These are phyloP conservation scores for Asterochloris erici DNA, from an alignment of 139 green algal genomes.

Conservation along the genomic window DNA sequence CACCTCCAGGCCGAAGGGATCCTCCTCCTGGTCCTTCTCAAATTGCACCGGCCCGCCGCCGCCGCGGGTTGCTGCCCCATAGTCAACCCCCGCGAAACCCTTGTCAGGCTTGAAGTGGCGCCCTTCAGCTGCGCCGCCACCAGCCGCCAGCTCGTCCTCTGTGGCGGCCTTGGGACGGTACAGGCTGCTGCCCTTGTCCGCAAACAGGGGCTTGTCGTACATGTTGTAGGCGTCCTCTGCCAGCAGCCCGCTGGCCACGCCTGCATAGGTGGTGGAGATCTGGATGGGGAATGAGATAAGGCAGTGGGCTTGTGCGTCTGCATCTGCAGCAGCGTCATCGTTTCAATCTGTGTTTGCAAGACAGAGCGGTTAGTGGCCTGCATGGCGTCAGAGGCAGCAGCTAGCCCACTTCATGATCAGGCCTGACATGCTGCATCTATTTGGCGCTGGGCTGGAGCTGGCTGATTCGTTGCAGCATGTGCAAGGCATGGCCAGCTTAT, in stretches of 20 bases:
- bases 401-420: too few relatives aligned
- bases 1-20: slow-evolving; percentile 94
- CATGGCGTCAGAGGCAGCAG: too few relatives aligned
- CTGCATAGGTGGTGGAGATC: slow-evolving; percentile 8
- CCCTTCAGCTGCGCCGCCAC: slow-evolving; percentile 35
- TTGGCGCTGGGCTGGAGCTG: too few relatives aligned
- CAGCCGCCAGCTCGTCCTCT: slow-evolving; percentile 31
- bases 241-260: slow-evolving; percentile 77
- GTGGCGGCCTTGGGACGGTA: slow-evolving; percentile 44
- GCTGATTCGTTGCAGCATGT: too few relatives aligned
- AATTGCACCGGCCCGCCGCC: slow-evolving; percentile 79
- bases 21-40: slow-evolving; percentile 79
- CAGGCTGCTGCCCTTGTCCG: slow-evolving; percentile 63
- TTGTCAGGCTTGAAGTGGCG: slow-evolving; percentile 84
- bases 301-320: neutral
- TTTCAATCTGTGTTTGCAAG: neutral
- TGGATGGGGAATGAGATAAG: too few relatives aligned
- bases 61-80: slow-evolving; percentile 31
- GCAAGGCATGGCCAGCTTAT: too few relatives aligned
- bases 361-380: too few relatives aligned
- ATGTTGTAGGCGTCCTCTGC: slow-evolving; percentile 90
- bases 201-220: slow-evolving; percentile 96
- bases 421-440: too few relatives aligned
- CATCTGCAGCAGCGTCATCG: neutral
- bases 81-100: slow-evolving; percentile 79